phyloP scores from a whole-genome alignment of 441 rosid genomes.

The Viola pubescens region DNA sequence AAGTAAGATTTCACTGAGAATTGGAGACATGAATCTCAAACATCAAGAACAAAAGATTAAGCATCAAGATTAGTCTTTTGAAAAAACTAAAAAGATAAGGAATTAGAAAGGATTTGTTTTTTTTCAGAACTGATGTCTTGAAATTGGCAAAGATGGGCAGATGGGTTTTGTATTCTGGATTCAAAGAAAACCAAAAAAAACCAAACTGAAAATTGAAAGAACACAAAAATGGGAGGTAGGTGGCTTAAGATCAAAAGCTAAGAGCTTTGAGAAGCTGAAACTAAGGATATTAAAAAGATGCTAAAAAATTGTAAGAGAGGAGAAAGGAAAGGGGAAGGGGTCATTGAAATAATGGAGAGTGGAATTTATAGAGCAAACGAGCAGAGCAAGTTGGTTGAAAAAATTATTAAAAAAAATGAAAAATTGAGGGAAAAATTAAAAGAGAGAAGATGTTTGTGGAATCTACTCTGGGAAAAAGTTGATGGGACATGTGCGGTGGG shows the following conservation, averaged over 20 bases:
- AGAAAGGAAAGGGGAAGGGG: constrained; percentile 16
- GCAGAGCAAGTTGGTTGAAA: constrained; percentile 11
- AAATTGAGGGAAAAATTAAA: not conserved
- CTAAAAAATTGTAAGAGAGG: constrained; percentile 5
- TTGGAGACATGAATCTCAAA: constrained; percentile 95
- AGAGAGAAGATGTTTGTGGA: not conserved
- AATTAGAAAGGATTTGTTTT: not conserved
- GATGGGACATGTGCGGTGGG: constrained; percentile 47
- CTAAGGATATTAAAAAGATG: constrained; percentile 4
- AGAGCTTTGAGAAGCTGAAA: not conserved
- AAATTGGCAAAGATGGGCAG: constrained; percentile 1
- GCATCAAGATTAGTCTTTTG: constrained; percentile 32
- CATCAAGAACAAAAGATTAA: constrained; percentile 47
- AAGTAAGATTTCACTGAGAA: constrained; percentile 72
- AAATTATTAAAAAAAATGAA: not conserved
- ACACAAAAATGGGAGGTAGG: not conserved
- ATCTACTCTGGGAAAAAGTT: constrained; percentile 21
- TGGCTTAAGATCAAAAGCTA: constrained; percentile 19
- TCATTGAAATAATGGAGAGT: not conserved
- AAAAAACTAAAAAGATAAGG: not conserved
- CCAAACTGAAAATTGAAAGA: not conserved
- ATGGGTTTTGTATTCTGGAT: constrained; percentile 12
- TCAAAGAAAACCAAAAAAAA: constrained; percentile 9
- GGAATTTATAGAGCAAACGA: constrained; percentile 29
- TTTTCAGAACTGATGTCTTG: not conserved